These are phyloP conservation scores for Euphorbia lathyris DNA, from an alignment of 345 rosid genomes.

Conservation along the genomic window DNA sequence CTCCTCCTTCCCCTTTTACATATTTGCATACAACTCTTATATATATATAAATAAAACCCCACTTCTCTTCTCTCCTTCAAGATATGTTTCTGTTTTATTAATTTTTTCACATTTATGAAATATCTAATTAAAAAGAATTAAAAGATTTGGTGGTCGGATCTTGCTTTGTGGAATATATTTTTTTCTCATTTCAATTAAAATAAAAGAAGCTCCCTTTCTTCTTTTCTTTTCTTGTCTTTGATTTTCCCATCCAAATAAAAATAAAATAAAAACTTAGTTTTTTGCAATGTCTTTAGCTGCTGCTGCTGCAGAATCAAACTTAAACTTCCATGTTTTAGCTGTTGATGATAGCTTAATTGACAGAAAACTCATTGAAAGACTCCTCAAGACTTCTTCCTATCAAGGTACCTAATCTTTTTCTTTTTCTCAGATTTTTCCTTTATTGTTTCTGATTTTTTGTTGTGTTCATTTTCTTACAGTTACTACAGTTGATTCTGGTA, in stretches of 20 bases:
- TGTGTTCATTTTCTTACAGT: slow-evolving; percentile 34
- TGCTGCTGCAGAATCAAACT: slow-evolving; percentile 41
- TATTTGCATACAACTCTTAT: too few relatives aligned
- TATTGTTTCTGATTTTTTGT: neutral
- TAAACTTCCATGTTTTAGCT: slow-evolving; percentile 45
- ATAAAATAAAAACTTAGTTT: neutral
- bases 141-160: slow-evolving; percentile 52
- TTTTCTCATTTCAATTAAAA: slow-evolving; percentile 34
- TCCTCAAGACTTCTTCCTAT: slow-evolving; percentile 48
- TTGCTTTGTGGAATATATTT: slow-evolving; percentile 41
- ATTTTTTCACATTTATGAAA: slow-evolving; percentile 45
- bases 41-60: slow-evolving; percentile 14
- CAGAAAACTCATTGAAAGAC: slow-evolving; percentile 45
- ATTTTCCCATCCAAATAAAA: neutral
- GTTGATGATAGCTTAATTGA: slow-evolving; percentile 50
- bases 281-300: slow-evolving; percentile 53
- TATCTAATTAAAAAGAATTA: slow-evolving; percentile 34
- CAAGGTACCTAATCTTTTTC: slow-evolving; percentile 30
- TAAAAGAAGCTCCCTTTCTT: neutral
- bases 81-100: slow-evolving; percentile 2
- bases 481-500: slow-evolving; percentile 74
- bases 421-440: neutral
- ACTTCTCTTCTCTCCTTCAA: slow-evolving; percentile 28
- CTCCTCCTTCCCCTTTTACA: neutral
- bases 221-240: neutral